Conservation (phyloP, 1,284 basidiomycete genomes). For the Schizophyllum amplum region DNA sequence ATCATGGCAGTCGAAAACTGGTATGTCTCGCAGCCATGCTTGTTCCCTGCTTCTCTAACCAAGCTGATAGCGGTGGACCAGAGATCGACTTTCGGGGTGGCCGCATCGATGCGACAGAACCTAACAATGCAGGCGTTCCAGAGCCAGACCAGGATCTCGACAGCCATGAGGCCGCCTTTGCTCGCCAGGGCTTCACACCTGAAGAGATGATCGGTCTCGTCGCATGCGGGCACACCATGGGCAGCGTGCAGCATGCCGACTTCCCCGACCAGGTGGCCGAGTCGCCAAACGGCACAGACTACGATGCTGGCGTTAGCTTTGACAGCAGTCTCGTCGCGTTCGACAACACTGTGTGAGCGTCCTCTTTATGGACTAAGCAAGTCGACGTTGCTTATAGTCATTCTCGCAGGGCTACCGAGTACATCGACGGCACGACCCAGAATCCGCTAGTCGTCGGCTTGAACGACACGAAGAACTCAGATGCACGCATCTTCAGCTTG, state of each 20-base stretch:
- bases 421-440: slow-evolving; percentile 26
- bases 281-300: not conserved
- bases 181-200: slow-evolving; percentile 27
- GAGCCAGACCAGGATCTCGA: slow-evolving; percentile 25
- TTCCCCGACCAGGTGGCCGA: slow-evolving; percentile 19
- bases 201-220: slow-evolving; percentile 34
- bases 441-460: slow-evolving; percentile 27
- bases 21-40: not conserved
- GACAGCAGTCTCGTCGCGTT: slow-evolving; percentile 15
- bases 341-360: slow-evolving; percentile 27
- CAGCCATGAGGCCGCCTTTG: slow-evolving; percentile 25
- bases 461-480: slow-evolving; percentile 28
- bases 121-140: slow-evolving; percentile 25
- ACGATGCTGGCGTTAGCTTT: slow-evolving; percentile 17
- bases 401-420: slow-evolving; percentile 24
- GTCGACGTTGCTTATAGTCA: not conserved
- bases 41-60: not conserved
- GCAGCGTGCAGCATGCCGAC: slow-evolving; percentile 29
- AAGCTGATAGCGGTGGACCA: slow-evolving; percentile 23
- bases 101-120: slow-evolving; percentile 25
- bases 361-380: not conserved
- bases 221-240: slow-evolving; percentile 33
- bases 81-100: slow-evolving; percentile 29
- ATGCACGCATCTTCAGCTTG: slow-evolving; percentile 26
- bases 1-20: slow-evolving; percentile 11